A percentile compares a stretch with the other conserved stretches of the same genome.
Evolutionary conservation across 2,329 filamentous ascomycete species (phyloP).

Genomic region (Geosmithia putterillii): DNA sequence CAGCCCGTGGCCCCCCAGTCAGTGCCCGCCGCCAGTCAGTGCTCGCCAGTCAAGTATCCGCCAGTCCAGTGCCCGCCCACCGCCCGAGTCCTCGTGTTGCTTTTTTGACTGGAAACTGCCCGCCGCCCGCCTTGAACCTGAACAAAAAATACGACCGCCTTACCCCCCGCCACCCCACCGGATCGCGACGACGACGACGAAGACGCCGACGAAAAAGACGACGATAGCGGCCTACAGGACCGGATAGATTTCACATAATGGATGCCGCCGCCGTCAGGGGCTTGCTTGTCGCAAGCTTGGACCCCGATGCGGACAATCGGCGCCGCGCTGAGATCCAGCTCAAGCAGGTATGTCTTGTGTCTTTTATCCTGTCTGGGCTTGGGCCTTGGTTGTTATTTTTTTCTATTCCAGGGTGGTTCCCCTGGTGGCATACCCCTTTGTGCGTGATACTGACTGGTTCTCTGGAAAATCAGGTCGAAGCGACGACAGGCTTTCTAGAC

Average conservation of each 20-base stretch:
- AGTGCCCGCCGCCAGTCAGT: too few relatives aligned
- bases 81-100: too few relatives aligned
- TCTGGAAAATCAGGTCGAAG: conserved; percentile 56
- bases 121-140: not conserved
- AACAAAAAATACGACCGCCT: not conserved
- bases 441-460: not conserved
- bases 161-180: too few relatives aligned
- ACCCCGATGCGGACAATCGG: conserved; percentile 61
- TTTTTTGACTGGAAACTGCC: too few relatives aligned
- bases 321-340: conserved; percentile 69
- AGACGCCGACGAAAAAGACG: not conserved
- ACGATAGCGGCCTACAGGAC: too few relatives aligned
- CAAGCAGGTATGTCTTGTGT: conserved; percentile 52
- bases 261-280: conserved; percentile 63
- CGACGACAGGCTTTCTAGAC: conserved; percentile 79
- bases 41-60: too few relatives aligned
- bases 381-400: not conserved
- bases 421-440: not conserved
- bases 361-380: not conserved
- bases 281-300: conserved; percentile 66
- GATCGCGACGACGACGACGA: not conserved
- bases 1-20: too few relatives aligned
- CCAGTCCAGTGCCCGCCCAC: not conserved
- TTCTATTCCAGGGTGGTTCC: conserved; percentile 1
- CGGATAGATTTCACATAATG: conserved; percentile 34